Evolutionary conservation across 768 basidiomycete genomes (phyloP), one percentile per base, ranked within the genome.

Genomic region (Mycena pura): DNA sequence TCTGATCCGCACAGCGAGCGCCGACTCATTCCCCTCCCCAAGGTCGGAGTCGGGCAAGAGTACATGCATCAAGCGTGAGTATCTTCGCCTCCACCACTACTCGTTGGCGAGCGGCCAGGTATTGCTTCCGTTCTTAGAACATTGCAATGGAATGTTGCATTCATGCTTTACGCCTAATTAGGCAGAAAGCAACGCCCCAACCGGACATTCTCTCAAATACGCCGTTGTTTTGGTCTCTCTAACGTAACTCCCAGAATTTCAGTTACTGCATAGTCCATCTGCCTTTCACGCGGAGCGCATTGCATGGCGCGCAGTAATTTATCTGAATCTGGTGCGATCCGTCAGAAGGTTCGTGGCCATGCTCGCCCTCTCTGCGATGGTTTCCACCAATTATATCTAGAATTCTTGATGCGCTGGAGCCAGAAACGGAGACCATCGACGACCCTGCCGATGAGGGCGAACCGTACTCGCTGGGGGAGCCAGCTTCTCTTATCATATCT

Each of bases 21-120:
- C 28, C 32, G 60, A n/a, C 64, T 62, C 60, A 66, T 51, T 29
- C n/a, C 6, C 34, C 34, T 21, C 34, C 45, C 36, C n/a, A n/a
- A 66, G 64, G 60, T 93, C 92, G 62, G 92, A 93, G 81, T 92
- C 90, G 69, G 92, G 92, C 38, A 94, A 93, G 80, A 92, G 90
- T 71, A 94, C 92, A 9, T 92, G 91, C 8, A 80, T 93, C 68
- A 93, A 93, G 79, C 92, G 92, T 93, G 80, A 85, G 91, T 87
- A 49, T 57, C 45, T 52, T 36, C 32, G 49, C 25, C 53, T 31
- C 57, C 24, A 25, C 25, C n/a, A n/a, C 19, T 32, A 15, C 14
- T 57, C 57, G 36, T 34, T 41, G 49, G 29, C 40, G 50, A 56
- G 24, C 53, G 48, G 54, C 41, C 55, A 54, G 32, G 46, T 54